Base-by-base conservation (phyloP, 2,329 filamentous ascomycete species). In the Talaromyces atroroseus region DNA sequence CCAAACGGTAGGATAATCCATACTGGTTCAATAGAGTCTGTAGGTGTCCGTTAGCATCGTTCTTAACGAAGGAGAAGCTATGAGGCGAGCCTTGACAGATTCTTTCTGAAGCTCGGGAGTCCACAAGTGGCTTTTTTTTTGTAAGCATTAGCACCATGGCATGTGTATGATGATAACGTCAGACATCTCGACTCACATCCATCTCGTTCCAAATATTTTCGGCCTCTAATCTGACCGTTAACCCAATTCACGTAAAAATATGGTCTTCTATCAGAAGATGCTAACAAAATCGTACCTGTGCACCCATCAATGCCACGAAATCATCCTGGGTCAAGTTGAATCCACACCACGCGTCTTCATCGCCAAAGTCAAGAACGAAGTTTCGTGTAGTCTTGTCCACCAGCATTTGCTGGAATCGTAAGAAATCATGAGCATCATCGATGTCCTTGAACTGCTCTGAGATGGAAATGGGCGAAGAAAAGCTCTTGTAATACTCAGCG, bases 1-100 rank as follows among this genome's bases (percentile, higher is more conserved):
- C 76, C 14, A 90, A 74, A 52, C 88, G 78, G 26, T 82, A 81
- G 0, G 88, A 89, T 62, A 91, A 87, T 47, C 82, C 81, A 66
- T 90, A 91, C 50, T 81, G 76, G 36, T 75, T 73, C 16, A 82
- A 84, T 23, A 90, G 77, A 3, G 70, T 62, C 62, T 76, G 57
- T 24, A 10, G 16, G 20, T 14, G 12, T 36, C 23, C 21, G 52
- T 58, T 42, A 58, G 34, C 42, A 38, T 46, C 50, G 46, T 23
- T 12, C 26, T 18, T 12, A 49, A 3, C 32, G 24, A 32, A 7
- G 3, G 7, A 20, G 32, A 20, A 38, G 16, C 8, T 6, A 59
- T 42, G 18, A 49, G 32, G 38, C 55, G 23, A 38, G 77, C 72
- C 61, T 76, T 74, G 46, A 90, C 76, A 10, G 80, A 65, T 2